Percentiles rank a stretch among this genome's conserved stretches.
phyloP scores from a whole-genome alignment of 352 stramenopile genomes.

The Elongisporangium prolatum region DNA sequence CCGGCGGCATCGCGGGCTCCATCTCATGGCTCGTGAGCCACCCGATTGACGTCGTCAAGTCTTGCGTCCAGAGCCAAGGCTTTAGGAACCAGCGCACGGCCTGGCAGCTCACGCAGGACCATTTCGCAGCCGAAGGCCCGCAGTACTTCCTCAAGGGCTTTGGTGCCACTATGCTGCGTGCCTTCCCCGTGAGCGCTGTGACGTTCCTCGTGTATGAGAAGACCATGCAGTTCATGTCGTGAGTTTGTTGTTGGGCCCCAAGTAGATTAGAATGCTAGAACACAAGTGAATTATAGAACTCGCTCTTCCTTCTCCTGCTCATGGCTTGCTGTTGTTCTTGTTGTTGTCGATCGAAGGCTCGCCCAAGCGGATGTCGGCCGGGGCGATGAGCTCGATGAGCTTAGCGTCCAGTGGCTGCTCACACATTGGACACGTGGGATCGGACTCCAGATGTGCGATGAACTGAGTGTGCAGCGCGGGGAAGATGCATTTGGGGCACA shows the following conservation, averaged over 20 bases:
- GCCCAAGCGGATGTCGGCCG: slow-evolving; percentile 9
- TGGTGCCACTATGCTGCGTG: slow-evolving; percentile 68
- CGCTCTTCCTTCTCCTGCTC: background rate
- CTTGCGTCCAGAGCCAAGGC: slow-evolving; percentile 77
- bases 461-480: slow-evolving; percentile 90
- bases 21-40: slow-evolving; percentile 77
- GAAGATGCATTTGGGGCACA: slow-evolving; percentile 87
- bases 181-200: slow-evolving; percentile 80
- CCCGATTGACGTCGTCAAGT: slow-evolving; percentile 90
- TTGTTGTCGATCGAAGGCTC: slow-evolving; percentile 6
- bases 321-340: background rate
- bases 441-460: slow-evolving; percentile 62
- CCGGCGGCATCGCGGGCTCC: slow-evolving; percentile 68
- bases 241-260: slow-evolving; percentile 1
- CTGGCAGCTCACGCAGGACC: slow-evolving; percentile 31
- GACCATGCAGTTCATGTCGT: slow-evolving; percentile 76
- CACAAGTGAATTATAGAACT: background rate
- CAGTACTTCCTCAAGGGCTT: slow-evolving; percentile 84
- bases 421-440: slow-evolving; percentile 75
- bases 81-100: slow-evolving; percentile 38
- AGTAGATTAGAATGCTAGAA: background rate
- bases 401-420: slow-evolving; percentile 40
- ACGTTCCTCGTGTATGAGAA: slow-evolving; percentile 87
- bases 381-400: background rate
- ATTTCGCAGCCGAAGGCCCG: slow-evolving; percentile 43